Base-by-base conservation (phyloP, 2,329 filamentous ascomycete species). In the Capronia americana region DNA sequence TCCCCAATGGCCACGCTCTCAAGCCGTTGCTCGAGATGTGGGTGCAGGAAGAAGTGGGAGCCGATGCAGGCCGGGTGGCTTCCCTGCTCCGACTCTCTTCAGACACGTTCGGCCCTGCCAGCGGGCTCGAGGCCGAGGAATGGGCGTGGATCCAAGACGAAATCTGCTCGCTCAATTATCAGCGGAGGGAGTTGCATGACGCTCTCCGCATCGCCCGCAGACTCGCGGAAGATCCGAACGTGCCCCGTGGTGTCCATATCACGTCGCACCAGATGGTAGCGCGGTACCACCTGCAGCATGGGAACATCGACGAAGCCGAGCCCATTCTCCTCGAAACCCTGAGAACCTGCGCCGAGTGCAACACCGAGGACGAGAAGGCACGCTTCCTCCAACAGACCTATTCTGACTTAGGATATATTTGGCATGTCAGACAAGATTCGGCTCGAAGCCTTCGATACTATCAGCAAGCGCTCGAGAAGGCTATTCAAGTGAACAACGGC, bases 131-230 rank as follows among this genome's bases (percentile, higher is more conserved):
- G 7, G 30, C 44, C 24, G 46, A 59, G 8, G 61, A 64, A 32
- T 59, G 61, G 61, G 61, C 61, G 3, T 64, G 61, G 55, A 57
- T 64, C n/a, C 61, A 64, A n/a, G 61, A 64, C 24, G 55, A 63
- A 41, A 64, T 64, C 46, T 64, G 61, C 55, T 58, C 61, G 6
- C 61, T 64, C 11, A 57, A 59, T 17, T 59, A 64, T 41, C 55
- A 64, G 17, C 30, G 55, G 12, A 30, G 32, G 30, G 61, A 57
- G 32, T 41, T 64, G 55, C 14, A 53, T 20, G 61, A 64, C 50
- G 61, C 61, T 17, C 48, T 64, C 8, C 54, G 54, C 30, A 64
- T 64, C 28, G 61, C 61, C 30, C 44, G 34, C 12, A 34, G 48
- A 8, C 55, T 64, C 44, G 30, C 55, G 1, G 26, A 14, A 2